Base-by-base conservation (phyloP, 164 flowering plant species). In the Platanus orientalis region DNA sequence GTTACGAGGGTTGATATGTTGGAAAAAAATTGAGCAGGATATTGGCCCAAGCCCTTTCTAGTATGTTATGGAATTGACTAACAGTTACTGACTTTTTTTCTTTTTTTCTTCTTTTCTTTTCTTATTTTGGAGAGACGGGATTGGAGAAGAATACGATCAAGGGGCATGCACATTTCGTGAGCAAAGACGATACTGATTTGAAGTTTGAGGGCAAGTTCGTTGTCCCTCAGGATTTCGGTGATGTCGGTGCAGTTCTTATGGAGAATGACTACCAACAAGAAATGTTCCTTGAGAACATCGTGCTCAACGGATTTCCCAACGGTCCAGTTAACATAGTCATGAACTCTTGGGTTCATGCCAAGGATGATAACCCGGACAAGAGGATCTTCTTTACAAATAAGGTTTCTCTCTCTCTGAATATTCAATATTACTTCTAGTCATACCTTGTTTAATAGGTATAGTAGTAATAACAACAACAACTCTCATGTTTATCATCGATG, bases 321-420 rank as follows among this genome's bases (percentile, higher is more conserved):
- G 87, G 84, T 14, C 25, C 75, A 0, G 12, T 77, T 9, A 64
- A 20, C 13, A 17, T 90, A 14, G 27, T 50, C 1, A 80, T 85
- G 32, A 20, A 69, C n/a, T 87, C 96, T 0, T 90, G 93, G 91
- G 69, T 85, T 23, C 75, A 75, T 16, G 68, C 96, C 52, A 82
- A 85, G 67, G 62, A 1, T 26, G 75, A 78, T 12, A 76, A 78
- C 36, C 73, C 73, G 1, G 62, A 73, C 0, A 80, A 77, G 21
- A 79, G 96, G 53, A 55, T 87, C n/a, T 84, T 88, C 70, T 88
- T 86, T 70, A 39, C 77, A n/a, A 78, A 71, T 63, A 81, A 83
- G 88, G 90, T 83, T 3, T 36, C 54, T 60, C 25, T n/a, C n/a
- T 9, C 63, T 42, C 47, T 32, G n/a, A n/a, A n/a, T n/a, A n/a